Evolutionary conservation across 148 eudicot genomes (phyloP), one percentile per base, ranked within the genome.

Genomic region (Beta vulgaris): DNA sequence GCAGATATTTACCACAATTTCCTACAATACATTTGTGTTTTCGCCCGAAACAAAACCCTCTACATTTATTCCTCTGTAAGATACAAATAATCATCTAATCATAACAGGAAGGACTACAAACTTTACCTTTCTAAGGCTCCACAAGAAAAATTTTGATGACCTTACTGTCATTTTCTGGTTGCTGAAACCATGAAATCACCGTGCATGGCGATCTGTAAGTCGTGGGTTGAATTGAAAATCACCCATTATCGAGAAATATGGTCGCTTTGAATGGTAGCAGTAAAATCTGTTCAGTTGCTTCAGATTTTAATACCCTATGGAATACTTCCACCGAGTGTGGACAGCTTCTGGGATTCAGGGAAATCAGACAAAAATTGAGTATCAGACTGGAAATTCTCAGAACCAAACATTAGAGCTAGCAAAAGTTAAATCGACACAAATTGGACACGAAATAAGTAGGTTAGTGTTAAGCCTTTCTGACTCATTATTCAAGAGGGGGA

Each of bases 11-110:
- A 67, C 72, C 46, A 35, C 48, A 66, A 23, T 46, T 51, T 14
- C 71, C 69, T 46, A 48, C 31, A 65, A 65, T 66, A 49, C 68
- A 59, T 74, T 53, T 67, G 53, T 28, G 9, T 26, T 67, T 42
- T n/a, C 49, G 25, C 37, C 68, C 43, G 0, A 6, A 26, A 67
- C 42, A 67, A 43, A 13, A 23, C 51, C 23, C 71, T 67, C 51
- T 65, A 54, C 28, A 44, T 71, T 79, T 73, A 73, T 78, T 73
- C 57, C 73, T 65, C 36, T 67, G 25, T 21, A 59, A 67, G 64
- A 66, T 80, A 80, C 85, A 80, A 80, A 78, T 54, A 78, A 69
- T 64, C 35, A 79, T 60, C 79, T 72, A 54, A 76, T 77, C 31
- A 62, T 54, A 72, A 62, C 61, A 71, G 55, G 23, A 57, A 53